These are phyloP conservation scores for Ilex aquifolium DNA, from an alignment of 257 asterid species.

Conservation along the genomic window DNA sequence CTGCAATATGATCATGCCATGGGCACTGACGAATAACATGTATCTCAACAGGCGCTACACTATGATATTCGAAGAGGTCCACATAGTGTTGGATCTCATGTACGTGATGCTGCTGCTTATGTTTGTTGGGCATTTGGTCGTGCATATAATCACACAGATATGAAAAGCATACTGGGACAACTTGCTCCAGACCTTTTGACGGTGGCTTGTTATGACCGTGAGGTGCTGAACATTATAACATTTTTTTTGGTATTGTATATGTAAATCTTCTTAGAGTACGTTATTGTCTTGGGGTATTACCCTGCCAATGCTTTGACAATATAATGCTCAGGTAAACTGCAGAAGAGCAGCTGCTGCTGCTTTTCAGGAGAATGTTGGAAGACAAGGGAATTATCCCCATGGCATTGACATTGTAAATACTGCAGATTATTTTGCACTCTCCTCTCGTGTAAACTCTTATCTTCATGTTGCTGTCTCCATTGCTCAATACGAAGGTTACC, in stretches of 20 bases:
- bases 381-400: slow-evolving; percentile 84
- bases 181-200: slow-evolving; percentile 87
- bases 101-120: slow-evolving; percentile 99
- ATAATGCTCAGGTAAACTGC: slow-evolving; percentile 78
- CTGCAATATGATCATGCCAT: neutral
- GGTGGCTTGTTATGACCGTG: slow-evolving; percentile 97
- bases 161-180: slow-evolving; percentile 71
- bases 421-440: slow-evolving; percentile 94
- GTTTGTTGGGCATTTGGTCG: slow-evolving; percentile 99
- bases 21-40: neutral
- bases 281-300: slow-evolving; percentile 11
- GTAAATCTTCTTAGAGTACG: neutral
- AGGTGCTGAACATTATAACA: slow-evolving; percentile 46
- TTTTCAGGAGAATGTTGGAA: slow-evolving; percentile 98
- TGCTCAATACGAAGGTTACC: slow-evolving; percentile 85
- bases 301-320: slow-evolving; percentile 22
- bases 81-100: slow-evolving; percentile 98
- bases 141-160: slow-evolving; percentile 77
- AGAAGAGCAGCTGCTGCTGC: slow-evolving; percentile 99
- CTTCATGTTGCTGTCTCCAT: slow-evolving; percentile 77
- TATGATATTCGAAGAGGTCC: slow-evolving; percentile 99
- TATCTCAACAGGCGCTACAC: slow-evolving; percentile 65
- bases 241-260: slow-evolving; percentile 5
- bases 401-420: slow-evolving; percentile 91
- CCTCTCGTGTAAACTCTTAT: slow-evolving; percentile 85